These are phyloP conservation scores for Cystobasidiaceae sp. DNA, from an alignment of 1,284 basidiomycete genomes.

Conservation along the genomic window DNA sequence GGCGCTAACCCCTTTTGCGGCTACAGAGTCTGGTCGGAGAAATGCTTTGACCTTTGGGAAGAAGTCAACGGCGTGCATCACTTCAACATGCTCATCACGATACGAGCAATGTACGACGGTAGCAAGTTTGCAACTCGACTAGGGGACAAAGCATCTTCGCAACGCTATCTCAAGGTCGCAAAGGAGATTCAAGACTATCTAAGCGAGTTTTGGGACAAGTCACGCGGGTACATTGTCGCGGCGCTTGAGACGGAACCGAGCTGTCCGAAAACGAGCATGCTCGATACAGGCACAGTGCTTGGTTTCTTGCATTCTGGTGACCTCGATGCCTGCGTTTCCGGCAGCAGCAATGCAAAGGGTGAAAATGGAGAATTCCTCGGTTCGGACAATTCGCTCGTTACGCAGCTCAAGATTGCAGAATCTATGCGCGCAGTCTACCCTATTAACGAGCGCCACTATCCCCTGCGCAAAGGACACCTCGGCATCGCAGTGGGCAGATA, in stretches of 20 bases:
- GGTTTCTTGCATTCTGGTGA: slow-evolving; percentile 48
- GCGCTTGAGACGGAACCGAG: slow-evolving; percentile 36
- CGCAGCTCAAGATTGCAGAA: slow-evolving; percentile 10
- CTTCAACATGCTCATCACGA: slow-evolving; percentile 49
- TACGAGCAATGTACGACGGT: slow-evolving; percentile 48
- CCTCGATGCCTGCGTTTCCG: background rate
- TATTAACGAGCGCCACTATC: slow-evolving; percentile 44
- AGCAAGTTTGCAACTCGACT: slow-evolving; percentile 46
- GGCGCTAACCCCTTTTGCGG: background rate
- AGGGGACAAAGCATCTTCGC: slow-evolving; percentile 45
- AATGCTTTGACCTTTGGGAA: slow-evolving; percentile 40
- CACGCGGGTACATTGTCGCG: slow-evolving; percentile 43
- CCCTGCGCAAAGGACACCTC: background rate
- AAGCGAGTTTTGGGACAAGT: slow-evolving; percentile 45
- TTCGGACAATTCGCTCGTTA: slow-evolving; percentile 28
- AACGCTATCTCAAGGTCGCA: slow-evolving; percentile 45
- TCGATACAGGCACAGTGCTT: slow-evolving; percentile 41
- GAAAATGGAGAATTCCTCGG: slow-evolving; percentile 19
- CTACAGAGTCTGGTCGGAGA: slow-evolving; percentile 32
- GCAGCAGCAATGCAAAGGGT: too few relatives aligned
- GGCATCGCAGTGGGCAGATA: slow-evolving; percentile 51
- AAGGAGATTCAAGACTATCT: slow-evolving; percentile 40
- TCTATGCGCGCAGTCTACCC: slow-evolving; percentile 44
- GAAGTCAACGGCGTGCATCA: slow-evolving; percentile 50
- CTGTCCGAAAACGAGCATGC: slow-evolving; percentile 30